Evolutionary conservation across 2,329 filamentous ascomycete species (phyloP).

Genomic region (Cercospora citrullina): DNA sequence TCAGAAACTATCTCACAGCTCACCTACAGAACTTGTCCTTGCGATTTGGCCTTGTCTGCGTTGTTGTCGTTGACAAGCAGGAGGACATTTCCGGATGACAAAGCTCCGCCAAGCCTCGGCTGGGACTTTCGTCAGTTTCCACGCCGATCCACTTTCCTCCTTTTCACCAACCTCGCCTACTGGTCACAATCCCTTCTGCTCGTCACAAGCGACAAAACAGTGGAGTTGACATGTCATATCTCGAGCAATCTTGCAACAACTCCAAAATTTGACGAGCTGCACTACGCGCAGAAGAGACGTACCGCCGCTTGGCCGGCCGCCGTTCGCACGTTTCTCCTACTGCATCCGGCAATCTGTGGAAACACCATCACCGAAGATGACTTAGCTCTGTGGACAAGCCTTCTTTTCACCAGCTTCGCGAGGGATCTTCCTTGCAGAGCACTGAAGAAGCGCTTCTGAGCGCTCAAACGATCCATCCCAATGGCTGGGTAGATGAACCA

Average conservation of each 20-base stretch:
- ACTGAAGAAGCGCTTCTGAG: background rate
- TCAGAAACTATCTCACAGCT: background rate
- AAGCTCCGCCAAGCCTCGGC: background rate
- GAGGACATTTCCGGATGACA: background rate
- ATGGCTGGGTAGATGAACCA: slow-evolving; percentile 3
- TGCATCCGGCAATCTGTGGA: slow-evolving; percentile 10
- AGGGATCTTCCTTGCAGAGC: slow-evolving; percentile 1
- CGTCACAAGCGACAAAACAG: background rate
- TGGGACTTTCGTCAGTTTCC: background rate
- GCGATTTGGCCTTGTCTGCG: background rate
- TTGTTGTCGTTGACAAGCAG: background rate
- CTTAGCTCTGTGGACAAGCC: background rate
- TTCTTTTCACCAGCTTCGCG: background rate
- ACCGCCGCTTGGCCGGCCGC: background rate
- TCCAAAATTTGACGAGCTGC: background rate
- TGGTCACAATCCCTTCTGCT: background rate
- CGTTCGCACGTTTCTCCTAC: slow-evolving; percentile 4
- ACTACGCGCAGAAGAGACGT: background rate
- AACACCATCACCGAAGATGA: background rate
- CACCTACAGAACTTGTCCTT: background rate
- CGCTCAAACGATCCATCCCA: background rate
- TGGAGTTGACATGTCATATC: slow-evolving; percentile 7
- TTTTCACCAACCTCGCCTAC: background rate
- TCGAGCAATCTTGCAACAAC: background rate
- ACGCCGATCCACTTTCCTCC: slow-evolving; percentile 4